Conservation (phyloP, 2,329 filamentous ascomycete genomes). For the Fusarium camptoceras region DNA sequence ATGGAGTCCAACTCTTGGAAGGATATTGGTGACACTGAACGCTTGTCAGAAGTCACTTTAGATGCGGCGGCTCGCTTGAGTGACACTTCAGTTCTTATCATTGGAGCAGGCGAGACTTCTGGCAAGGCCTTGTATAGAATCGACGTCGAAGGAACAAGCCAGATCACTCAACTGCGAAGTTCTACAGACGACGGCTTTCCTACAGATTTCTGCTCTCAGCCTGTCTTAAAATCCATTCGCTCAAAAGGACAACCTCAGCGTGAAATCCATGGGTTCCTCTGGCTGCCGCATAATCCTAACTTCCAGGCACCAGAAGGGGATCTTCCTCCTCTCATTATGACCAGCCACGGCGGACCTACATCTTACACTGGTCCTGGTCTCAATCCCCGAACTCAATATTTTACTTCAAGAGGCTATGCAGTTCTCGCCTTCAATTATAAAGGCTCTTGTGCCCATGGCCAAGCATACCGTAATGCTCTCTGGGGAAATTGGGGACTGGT, state of each 20-base stretch:
- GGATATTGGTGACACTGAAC: slow-evolving; percentile 47
- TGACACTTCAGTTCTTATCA: slow-evolving; percentile 52
- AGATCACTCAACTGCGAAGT: slow-evolving; percentile 48
- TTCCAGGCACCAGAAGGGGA: slow-evolving; percentile 53
- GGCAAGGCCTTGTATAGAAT: slow-evolving; percentile 53
- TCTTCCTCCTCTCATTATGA: slow-evolving; percentile 62
- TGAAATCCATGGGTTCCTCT: slow-evolving; percentile 60
- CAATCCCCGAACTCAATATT: slow-evolving; percentile 61
- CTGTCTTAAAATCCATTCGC: slow-evolving; percentile 50
- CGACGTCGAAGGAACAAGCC: slow-evolving; percentile 43
- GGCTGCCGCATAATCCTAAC: slow-evolving; percentile 60
- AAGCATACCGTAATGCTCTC: slow-evolving; percentile 61
- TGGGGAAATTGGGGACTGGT: slow-evolving; percentile 63
- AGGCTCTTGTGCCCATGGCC: slow-evolving; percentile 64
- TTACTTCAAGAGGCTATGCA: slow-evolving; percentile 65
- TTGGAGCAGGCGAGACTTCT: slow-evolving; percentile 51
- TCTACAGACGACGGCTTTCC: slow-evolving; percentile 52
- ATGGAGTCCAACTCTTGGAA: slow-evolving; percentile 49
- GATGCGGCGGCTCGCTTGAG: slow-evolving; percentile 53
- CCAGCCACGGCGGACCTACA: slow-evolving; percentile 65
- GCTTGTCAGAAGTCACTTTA: slow-evolving; percentile 50
- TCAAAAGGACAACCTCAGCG: slow-evolving; percentile 47
- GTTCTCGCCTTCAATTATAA: slow-evolving; percentile 64
- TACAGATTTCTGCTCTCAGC: slow-evolving; percentile 50
- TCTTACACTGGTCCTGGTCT: slow-evolving; percentile 57